phyloP scores from a whole-genome alignment of 169 alveolate genomes.

The Besnoitia besnoiti region DNA sequence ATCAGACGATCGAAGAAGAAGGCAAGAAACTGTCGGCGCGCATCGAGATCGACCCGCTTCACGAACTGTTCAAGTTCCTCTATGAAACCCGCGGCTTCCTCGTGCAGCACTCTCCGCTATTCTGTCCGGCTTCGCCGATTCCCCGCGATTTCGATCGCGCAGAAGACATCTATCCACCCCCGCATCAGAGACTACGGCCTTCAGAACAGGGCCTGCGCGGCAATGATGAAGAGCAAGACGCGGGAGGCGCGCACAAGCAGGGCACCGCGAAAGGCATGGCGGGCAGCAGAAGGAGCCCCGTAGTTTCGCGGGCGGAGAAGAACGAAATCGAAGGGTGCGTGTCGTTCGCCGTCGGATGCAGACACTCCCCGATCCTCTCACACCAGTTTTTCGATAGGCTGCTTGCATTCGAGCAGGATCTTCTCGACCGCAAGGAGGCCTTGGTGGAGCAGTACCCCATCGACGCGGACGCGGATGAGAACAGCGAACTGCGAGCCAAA shows the following conservation, averaged over 20 bases:
- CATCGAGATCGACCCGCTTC: conserved; percentile 38
- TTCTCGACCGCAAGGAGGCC: conserved; percentile 17
- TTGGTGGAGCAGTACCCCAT: conserved; percentile 22
- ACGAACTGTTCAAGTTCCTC: conserved; percentile 45
- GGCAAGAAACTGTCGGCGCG: conserved; percentile 6
- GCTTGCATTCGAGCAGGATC: conserved; percentile 42
- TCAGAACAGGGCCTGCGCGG: neutral
- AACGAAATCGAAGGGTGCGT: conserved; percentile 31
- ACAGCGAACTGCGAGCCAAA: neutral
- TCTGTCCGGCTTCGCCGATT: conserved; percentile 42
- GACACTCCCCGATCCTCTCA: conserved; percentile 60
- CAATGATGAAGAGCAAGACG: neutral
- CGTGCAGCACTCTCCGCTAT: conserved; percentile 42
- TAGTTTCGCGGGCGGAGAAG: neutral
- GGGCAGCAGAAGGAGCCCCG: neutral
- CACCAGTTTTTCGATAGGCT: conserved; percentile 56
- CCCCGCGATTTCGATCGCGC: conserved; percentile 34
- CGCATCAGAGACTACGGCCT: neutral
- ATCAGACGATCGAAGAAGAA: neutral
- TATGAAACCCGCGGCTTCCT: conserved; percentile 22
- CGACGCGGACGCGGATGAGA: neutral
- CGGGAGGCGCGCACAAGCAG: conserved; percentile 7
- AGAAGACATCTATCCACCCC: conserved; percentile 33
- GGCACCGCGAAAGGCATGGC: neutral
- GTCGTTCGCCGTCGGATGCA: conserved; percentile 35